Percentiles rank a stretch among this genome's conserved stretches.
These are phyloP conservation scores for Citrus maxima DNA, from an alignment of 345 rosid genomes.

Conservation along the genomic window DNA sequence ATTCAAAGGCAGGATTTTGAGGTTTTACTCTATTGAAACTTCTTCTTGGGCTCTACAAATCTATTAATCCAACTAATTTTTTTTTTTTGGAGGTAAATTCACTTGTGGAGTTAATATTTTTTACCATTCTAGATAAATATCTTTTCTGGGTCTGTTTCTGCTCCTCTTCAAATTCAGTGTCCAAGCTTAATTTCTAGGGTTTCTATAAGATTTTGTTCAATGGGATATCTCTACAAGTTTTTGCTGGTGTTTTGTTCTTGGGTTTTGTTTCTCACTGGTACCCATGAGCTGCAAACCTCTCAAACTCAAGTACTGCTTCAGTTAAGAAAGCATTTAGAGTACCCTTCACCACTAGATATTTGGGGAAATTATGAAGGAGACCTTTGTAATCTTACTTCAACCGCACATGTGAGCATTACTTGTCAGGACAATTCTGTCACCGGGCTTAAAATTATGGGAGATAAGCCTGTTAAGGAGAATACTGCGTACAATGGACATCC, in stretches of 20 bases:
- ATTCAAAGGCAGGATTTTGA: slow-evolving; percentile 5
- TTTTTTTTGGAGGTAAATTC: slow-evolving; percentile 7
- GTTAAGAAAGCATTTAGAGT: slow-evolving; percentile 80
- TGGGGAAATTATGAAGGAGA: slow-evolving; percentile 66
- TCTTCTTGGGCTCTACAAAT: not conserved
- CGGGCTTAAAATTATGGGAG: slow-evolving; percentile 82
- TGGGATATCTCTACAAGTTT: slow-evolving; percentile 37
- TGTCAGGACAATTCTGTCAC: slow-evolving; percentile 65
- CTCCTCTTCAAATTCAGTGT: slow-evolving; percentile 2
- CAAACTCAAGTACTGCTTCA: slow-evolving; percentile 67
- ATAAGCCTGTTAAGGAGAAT: slow-evolving; percentile 49
- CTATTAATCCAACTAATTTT: not conserved
- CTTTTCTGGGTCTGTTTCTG: slow-evolving; percentile 18
- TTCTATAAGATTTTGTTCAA: slow-evolving; percentile 24
- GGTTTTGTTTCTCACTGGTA: slow-evolving; percentile 31
- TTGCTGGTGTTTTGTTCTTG: slow-evolving; percentile 39
- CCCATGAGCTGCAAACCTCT: slow-evolving; percentile 55
- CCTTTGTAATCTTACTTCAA: slow-evolving; percentile 59
- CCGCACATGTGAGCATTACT: slow-evolving; percentile 50
- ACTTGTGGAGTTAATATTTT: slow-evolving; percentile 8
- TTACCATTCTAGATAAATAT: not conserved
- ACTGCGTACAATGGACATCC: slow-evolving; percentile 54
- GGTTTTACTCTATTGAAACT: not conserved
- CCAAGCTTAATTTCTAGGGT: slow-evolving; percentile 23
- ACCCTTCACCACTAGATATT: slow-evolving; percentile 58